These are phyloP conservation scores for Globisporangium cylindrosporum DNA, from an alignment of 352 stramenopile genomes.

Conservation along the genomic window DNA sequence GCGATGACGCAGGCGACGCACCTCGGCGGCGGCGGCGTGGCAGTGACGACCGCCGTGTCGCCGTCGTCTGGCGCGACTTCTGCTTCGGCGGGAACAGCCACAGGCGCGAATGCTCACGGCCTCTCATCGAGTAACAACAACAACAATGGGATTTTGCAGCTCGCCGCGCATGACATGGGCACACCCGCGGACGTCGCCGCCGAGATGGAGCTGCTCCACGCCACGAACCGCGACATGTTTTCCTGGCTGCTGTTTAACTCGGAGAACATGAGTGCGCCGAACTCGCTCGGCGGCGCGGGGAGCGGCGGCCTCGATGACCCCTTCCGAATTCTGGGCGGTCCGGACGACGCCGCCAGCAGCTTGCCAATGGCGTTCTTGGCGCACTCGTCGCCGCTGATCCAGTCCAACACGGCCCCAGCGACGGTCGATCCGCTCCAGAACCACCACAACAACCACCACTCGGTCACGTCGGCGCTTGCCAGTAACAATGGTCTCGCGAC, in stretches of 20 bases:
- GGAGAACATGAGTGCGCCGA: slow-evolving; percentile 69
- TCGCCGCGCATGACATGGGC: slow-evolving; percentile 19
- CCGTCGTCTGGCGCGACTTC: not conserved
- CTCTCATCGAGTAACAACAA: not conserved
- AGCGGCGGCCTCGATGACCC: slow-evolving; percentile 42
- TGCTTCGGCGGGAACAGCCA: not conserved
- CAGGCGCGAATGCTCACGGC: not conserved
- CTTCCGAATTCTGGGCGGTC: slow-evolving; percentile 54
- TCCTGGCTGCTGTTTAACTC: slow-evolving; percentile 86
- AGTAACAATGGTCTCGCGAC: slow-evolving; percentile 15
- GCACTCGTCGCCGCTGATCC: slow-evolving; percentile 24
- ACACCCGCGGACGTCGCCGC: slow-evolving; percentile 29
- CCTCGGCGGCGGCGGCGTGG: slow-evolving; percentile 8
- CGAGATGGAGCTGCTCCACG: slow-evolving; percentile 68
- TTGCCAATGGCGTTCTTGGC: slow-evolving; percentile 37
- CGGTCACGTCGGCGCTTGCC: not conserved
- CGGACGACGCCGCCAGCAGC: slow-evolving; percentile 24
- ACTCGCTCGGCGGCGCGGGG: slow-evolving; percentile 10
- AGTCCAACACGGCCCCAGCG: slow-evolving; percentile 17
- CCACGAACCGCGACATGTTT: slow-evolving; percentile 81
- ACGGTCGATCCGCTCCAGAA: slow-evolving; percentile 11
- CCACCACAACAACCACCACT: slow-evolving; percentile 9
- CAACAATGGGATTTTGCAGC: slow-evolving; percentile 15
- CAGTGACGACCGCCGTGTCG: slow-evolving; percentile 6
- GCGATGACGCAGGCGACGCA: slow-evolving; percentile 13